These are phyloP conservation scores for Globisporangium spinosum DNA, from an alignment of 352 stramenopile genomes.

Conservation along the genomic window DNA sequence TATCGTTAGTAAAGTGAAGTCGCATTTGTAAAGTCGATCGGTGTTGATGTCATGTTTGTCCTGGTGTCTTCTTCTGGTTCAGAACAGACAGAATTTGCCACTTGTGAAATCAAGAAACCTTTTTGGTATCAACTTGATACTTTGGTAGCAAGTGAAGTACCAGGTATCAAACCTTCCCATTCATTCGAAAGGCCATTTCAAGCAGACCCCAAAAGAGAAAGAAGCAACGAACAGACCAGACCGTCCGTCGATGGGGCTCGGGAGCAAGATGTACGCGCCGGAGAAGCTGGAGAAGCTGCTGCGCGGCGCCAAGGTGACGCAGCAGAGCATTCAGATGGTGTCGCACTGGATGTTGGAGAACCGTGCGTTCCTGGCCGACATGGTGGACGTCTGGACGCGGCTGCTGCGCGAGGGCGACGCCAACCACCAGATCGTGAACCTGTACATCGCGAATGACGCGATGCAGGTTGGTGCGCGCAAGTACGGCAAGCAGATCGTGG, in stretches of 20 bases:
- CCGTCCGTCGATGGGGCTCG: slow-evolving; percentile 13
- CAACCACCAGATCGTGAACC: slow-evolving; percentile 73
- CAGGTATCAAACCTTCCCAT: neutral
- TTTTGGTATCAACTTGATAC: neutral
- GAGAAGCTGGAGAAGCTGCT: slow-evolving; percentile 72
- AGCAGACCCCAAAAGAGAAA: neutral
- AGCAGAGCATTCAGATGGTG: slow-evolving; percentile 80
- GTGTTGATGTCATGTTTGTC: no score
- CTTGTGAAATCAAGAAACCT: no score
- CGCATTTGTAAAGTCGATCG: no score
- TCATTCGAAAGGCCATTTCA: slow-evolving; percentile 2
- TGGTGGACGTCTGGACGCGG: slow-evolving; percentile 56
- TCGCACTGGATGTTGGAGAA: slow-evolving; percentile 76
- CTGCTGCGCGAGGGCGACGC: slow-evolving; percentile 46
- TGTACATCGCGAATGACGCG: slow-evolving; percentile 85
- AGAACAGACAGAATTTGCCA: no score
- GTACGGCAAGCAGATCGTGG: slow-evolving; percentile 65
- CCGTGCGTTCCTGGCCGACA: slow-evolving; percentile 50
- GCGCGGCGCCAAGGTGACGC: slow-evolving; percentile 66
- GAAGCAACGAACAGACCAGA: neutral
- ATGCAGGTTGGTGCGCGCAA: slow-evolving; percentile 84
- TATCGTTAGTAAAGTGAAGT: no score
- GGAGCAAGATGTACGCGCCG: slow-evolving; percentile 28
- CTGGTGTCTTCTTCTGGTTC: no score
- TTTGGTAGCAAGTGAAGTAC: neutral